These are phyloP conservation scores for Didymella segeticola DNA, from an alignment of 2,329 filamentous ascomycete genomes.

Conservation along the genomic window DNA sequence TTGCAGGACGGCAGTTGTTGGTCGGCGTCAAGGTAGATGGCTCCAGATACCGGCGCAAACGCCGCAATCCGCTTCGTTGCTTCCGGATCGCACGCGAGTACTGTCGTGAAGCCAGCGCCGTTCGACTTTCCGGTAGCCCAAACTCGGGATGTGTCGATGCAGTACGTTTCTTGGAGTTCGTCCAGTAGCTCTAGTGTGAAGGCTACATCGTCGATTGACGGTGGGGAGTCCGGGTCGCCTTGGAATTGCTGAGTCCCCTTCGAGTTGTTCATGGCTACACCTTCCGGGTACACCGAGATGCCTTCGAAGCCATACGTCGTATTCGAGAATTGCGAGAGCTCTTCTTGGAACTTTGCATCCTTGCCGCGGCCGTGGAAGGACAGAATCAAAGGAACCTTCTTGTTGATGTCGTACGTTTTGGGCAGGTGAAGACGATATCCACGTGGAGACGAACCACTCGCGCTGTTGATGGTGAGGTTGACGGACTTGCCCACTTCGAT, in stretches of 20 bases:
- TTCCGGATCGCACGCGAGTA: slow-evolving; percentile 56
- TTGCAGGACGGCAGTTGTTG: slow-evolving; percentile 37
- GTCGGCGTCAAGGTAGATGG: slow-evolving; percentile 50
- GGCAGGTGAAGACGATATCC: slow-evolving; percentile 51
- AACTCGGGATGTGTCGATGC: slow-evolving; percentile 54
- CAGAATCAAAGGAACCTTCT: slow-evolving; percentile 53
- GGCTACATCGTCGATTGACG: slow-evolving; percentile 52
- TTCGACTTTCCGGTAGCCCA: slow-evolving; percentile 62
- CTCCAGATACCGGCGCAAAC: slow-evolving; percentile 58
- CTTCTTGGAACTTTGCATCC: slow-evolving; percentile 48
- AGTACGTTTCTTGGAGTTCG: slow-evolving; percentile 51
- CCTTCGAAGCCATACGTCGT: slow-evolving; percentile 52
- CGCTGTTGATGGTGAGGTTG: slow-evolving; percentile 35
- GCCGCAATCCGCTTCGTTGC: slow-evolving; percentile 56
- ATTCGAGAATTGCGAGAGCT: slow-evolving; percentile 56
- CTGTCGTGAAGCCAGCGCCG: slow-evolving; percentile 59
- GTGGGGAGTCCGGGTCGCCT: slow-evolving; percentile 51
- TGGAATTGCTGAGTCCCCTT: slow-evolving; percentile 47
- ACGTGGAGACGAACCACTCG: slow-evolving; percentile 39
- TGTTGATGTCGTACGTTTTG: slow-evolving; percentile 47
- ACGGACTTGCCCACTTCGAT: slow-evolving; percentile 31
- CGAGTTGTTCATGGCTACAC: slow-evolving; percentile 31
- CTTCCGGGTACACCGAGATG: slow-evolving; percentile 56
- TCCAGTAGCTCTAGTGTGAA: slow-evolving; percentile 55
- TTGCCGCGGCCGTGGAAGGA: slow-evolving; percentile 57